Percentiles rank a stretch among this genome's conserved stretches.
These are phyloP conservation scores for Verticillium albo-atrum DNA, from an alignment of 2,329 filamentous ascomycete genomes.

Conservation along the genomic window DNA sequence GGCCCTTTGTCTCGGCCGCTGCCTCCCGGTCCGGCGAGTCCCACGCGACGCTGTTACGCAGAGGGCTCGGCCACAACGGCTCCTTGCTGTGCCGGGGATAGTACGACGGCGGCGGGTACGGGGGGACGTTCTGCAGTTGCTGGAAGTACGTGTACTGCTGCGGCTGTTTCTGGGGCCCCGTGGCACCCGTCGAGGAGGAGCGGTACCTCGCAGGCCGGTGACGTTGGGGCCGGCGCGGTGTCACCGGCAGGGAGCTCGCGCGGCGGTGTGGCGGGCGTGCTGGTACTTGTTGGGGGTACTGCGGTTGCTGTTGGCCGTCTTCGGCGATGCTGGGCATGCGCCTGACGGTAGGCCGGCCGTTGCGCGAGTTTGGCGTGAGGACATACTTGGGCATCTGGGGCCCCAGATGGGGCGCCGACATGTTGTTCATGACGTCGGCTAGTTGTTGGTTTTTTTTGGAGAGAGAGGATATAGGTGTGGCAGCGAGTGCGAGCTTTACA, in stretches of 20 bases:
- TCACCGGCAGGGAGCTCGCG: not conserved
- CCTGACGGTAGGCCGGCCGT: conserved; percentile 17
- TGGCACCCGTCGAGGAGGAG: not conserved
- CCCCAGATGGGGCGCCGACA: not conserved
- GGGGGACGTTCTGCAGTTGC: conserved; percentile 2
- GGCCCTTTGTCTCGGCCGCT: not conserved
- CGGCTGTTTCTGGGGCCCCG: not conserved
- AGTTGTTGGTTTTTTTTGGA: not conserved
- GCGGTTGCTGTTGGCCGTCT: conserved; percentile 17
- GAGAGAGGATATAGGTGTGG: not conserved
- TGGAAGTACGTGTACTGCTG: not conserved
- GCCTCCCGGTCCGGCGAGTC: not conserved
- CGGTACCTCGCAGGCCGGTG: not conserved
- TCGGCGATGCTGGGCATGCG: conserved; percentile 33
- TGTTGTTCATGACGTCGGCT: not conserved
- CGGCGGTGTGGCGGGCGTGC: not conserved
- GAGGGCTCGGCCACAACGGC: not conserved
- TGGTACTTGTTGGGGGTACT: not conserved
- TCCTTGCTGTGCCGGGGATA: conserved; percentile 9
- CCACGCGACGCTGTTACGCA: not conserved
- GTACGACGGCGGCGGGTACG: conserved; percentile 10
- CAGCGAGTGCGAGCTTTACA: not conserved
- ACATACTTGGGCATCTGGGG: conserved; percentile 11
- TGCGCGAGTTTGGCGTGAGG: conserved; percentile 10
- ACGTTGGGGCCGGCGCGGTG: not conserved